Evolutionary conservation across 208 protist species (phyloP), one percentile per base, ranked within the genome.

Genomic region (Trypanosoma caninum): DNA sequence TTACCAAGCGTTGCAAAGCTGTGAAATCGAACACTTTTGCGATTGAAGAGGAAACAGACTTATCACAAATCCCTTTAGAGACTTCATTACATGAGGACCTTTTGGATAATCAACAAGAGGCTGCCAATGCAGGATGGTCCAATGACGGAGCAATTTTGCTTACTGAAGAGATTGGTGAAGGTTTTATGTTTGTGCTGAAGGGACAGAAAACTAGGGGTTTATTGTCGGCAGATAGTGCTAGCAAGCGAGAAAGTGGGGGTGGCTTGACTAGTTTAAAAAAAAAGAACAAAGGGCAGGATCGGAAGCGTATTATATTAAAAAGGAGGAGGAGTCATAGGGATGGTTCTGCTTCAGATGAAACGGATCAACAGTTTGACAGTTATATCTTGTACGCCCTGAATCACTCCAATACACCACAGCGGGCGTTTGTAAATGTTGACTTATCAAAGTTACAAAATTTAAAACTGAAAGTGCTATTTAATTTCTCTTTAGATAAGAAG

Each of bases 381-480:
- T 65, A 51, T 38, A 50, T 31, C 13, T 38, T 65, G 50, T 55
- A 57, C 35, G 61, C 52, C 35, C 33, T 67, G 9, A 67, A 67
- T 54, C 48, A 59, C 22, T 40, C 44, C 8, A 25, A 67, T 18
- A 31, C 20, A 0, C 30, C 35, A 20, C 22, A 35, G 25, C 27
- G 8, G 7, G 61, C 35, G 34, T 34, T 33, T 7, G 48, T 67
- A 14, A 48, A 54, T 41, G 52, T 59, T 37, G 52, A 67, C 44
- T 6, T 2, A 27, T 54, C 18, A 38, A 67, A 67, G 53, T 30
- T 67, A 25, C 20, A 54, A 45, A 67, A 67, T 50, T 3, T 59
- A 4, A 35, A 44, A 27, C 2, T 59, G 9, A 45, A 34, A 18
- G 14, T 41, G 22, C 14, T 67, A 14, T 27, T 52, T 31, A 28